These are phyloP conservation scores for Tephrocybe sp. DNA, from an alignment of 768 basidiomycete genomes.

Conservation along the genomic window DNA sequence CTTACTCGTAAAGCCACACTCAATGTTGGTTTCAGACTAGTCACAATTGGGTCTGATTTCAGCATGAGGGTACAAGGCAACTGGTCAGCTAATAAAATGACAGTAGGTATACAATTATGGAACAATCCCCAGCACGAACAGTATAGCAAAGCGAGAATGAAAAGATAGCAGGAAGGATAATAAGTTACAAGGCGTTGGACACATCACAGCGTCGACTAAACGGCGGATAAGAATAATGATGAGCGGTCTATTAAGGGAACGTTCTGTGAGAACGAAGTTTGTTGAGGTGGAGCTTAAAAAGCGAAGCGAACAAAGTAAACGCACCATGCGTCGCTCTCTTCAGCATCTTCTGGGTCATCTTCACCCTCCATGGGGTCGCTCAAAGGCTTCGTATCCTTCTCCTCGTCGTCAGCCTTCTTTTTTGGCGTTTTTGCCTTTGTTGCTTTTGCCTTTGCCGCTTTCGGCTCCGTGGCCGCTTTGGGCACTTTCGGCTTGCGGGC, in stretches of 20 bases:
- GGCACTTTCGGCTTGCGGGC: conserved; percentile 44
- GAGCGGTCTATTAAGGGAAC: not conserved
- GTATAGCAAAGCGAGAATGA: not conserved
- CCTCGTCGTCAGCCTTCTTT: conserved; percentile 20
- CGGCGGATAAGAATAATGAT: not conserved
- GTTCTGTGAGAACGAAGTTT: not conserved
- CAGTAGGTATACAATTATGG: conserved; percentile 10
- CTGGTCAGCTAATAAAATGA: not conserved
- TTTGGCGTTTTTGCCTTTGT: conserved; percentile 19
- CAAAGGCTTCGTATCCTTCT: conserved; percentile 2
- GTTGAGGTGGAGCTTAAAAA: not conserved
- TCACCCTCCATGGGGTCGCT: conserved; percentile 13
- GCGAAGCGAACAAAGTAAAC: not conserved
- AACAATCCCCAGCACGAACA: not conserved
- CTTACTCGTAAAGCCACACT: no score
- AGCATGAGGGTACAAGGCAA: no score
- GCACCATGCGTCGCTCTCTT: conserved; percentile 6
- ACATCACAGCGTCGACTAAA: not conserved
- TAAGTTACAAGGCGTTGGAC: conserved; percentile 7
- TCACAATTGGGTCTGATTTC: no score
- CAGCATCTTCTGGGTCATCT: conserved; percentile 3
- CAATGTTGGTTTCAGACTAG: no score
- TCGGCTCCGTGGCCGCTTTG: conserved; percentile 31
- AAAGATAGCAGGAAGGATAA: conserved; percentile 3
- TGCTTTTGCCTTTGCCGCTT: conserved; percentile 18